Base-by-base conservation (phyloP, 768 basidiomycete genomes). In the Lactarius evosmus region DNA sequence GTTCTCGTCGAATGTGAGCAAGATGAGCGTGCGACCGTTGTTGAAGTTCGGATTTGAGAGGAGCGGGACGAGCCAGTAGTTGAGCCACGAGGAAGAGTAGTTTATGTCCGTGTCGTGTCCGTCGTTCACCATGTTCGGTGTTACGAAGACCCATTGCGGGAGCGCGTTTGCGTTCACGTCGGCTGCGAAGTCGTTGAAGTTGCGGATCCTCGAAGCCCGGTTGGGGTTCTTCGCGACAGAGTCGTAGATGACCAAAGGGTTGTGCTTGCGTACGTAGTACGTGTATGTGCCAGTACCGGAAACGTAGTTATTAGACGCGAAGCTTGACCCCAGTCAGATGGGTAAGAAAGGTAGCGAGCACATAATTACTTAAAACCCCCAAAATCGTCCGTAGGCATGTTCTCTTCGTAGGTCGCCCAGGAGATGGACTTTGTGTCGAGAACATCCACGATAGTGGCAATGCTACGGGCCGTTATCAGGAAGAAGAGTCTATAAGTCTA, bases 1-100 rank as follows among this genome's bases (percentile, higher is more conserved):
- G 49, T 74, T 83, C 74, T 87, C 85, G 60, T 88, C 85, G 61
- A 87, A 87, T 0, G 85, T 86, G 60, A 87, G 67, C 16, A 85
- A 67, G 69, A 87, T 82, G 59, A 88, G 74, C 1, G 86, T 86
- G 36, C 71, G 74, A 52, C 77, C 71, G 58, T 74, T 77, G 71
- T 87, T 86, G 75, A 88, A 86, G 56, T 74, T 72, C 11, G 73
- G 53, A 70, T 85, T 75, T 1, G 75, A 57, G 44, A 88, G 78
- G 19, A 85, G 70, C 2, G 85, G 82, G 11, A 76, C 34, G 34
- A 88, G 74, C 77, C 81, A 87, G 67, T 72, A 82, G 27, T 69
- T 65, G 33, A 84, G 69, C 80, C 81, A 87, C 19, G 69, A 63
- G 14, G 74, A 73, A 6, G 77, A 73, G 63, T 79, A 84, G 58